Base-by-base conservation (phyloP, 352 stramenopile genomes). In the Phytophthora cactorum region DNA sequence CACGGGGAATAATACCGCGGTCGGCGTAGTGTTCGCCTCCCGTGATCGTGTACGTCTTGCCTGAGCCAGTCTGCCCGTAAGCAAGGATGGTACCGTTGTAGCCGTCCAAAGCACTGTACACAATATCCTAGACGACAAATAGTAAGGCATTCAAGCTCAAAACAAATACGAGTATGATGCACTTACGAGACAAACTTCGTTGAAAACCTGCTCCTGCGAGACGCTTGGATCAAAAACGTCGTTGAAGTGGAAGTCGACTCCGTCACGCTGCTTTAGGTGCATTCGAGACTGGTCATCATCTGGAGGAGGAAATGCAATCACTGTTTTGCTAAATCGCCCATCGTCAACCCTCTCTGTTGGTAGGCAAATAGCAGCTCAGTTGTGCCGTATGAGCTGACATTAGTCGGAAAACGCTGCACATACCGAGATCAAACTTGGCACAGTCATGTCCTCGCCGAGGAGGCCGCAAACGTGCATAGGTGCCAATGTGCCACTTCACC, bases 1-100 rank as follows among this genome's bases (percentile, higher is more conserved):
- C 85, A 28, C 97, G 81, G 28, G 96, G 96, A 54, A 99, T 98
- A 60, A 99, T 98, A 15, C 97, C 97, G 25, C 96, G 80, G 65
- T 99, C 93, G 5, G 91, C 88, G 71, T 99, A 99, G 43, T 95
- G 84, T 67, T 98, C 93, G 14, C 93, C 84, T 29, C 86, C 86
- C 0, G 84, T 92, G 58, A 92, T 92, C 10, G 86, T 92, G 68
- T 91, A 91, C 17, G 86, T 93, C 56, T 92, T 92, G 6, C 84
- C 84, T 1, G 79, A 89, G 0, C 84, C 84, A 1, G 84, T 90
- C 54, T 92, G 84, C 10, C 84, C 82, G 54, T 92, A 92, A 12
- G 82, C 82, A 0, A 92, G 65, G 47, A 91, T 91, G 12, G 84
- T 91, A 28, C 82, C 84, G 39, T 93, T 93, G 63, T 89, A 93